Evolutionary conservation across 495 filamentous ascomycete species (phyloP).

Genomic region (Talaromyces nanjingensis): DNA sequence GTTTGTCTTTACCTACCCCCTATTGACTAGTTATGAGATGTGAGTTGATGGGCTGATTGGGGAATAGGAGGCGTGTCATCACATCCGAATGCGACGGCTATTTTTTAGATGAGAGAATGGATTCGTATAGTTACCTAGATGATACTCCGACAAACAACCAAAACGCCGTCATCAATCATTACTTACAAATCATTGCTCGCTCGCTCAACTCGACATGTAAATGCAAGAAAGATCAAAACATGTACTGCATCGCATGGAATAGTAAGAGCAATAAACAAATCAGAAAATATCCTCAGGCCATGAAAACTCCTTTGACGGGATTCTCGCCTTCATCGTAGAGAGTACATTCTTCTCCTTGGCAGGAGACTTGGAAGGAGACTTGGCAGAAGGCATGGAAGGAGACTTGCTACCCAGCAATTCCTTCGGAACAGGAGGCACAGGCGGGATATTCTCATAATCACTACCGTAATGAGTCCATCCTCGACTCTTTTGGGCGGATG

Average conservation of each 20-base stretch:
- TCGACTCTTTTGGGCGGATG: conserved; percentile 9
- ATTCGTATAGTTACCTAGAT: neutral
- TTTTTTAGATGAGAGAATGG: neutral
- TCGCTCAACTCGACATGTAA: conserved; percentile 4
- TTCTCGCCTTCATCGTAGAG: conserved; percentile 3
- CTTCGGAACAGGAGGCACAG: conserved; percentile 37
- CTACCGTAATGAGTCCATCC: conserved; percentile 5
- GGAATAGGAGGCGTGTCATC: neutral
- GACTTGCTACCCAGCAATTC: conserved; percentile 17
- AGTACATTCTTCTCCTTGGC: neutral
- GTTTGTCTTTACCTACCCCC: neutral
- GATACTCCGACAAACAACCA: neutral
- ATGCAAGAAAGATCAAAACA: neutral
- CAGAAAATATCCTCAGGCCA: conserved; percentile 46
- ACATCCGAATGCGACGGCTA: neutral
- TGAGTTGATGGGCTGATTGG: no score
- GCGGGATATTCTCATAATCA: conserved; percentile 31
- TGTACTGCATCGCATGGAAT: neutral
- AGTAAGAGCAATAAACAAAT: neutral
- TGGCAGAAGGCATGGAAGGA: neutral
- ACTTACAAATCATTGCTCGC: neutral
- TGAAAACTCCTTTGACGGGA: conserved; percentile 22
- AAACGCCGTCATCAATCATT: neutral
- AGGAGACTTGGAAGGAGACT: neutral
- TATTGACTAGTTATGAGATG: neutral